These are phyloP conservation scores for Leishmania major DNA, from an alignment of 208 protist genomes.

Conservation along the genomic window DNA sequence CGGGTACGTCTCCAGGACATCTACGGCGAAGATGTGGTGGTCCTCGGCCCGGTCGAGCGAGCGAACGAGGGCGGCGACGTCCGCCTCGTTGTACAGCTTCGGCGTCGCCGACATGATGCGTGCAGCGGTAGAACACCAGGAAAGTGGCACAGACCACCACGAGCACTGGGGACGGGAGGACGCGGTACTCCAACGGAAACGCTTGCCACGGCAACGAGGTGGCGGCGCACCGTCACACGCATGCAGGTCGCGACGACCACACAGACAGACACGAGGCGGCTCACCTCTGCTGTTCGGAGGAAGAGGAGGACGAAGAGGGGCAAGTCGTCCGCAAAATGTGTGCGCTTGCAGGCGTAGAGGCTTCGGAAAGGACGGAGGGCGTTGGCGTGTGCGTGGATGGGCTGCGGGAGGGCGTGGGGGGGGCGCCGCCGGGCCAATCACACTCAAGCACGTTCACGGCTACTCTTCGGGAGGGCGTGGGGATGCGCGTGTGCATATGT, in stretches of 20 bases:
- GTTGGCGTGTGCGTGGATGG: not conserved
- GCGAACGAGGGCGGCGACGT: slow-evolving; percentile 68
- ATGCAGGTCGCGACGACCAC: not conserved
- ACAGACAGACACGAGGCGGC: not conserved
- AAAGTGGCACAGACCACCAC: not conserved
- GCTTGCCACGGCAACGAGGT: not conserved
- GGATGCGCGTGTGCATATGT: not conserved
- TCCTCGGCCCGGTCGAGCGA: slow-evolving; percentile 75
- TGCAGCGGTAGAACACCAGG: not conserved
- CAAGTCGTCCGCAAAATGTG: not conserved
- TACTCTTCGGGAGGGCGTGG: not conserved
- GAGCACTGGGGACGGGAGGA: not conserved
- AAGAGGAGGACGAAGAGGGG: not conserved
- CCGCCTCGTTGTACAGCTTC: slow-evolving; percentile 58
- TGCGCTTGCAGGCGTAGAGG: not conserved
- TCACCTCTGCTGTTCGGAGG: not conserved
- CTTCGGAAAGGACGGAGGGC: not conserved
- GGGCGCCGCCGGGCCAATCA: not conserved
- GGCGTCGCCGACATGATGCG: not conserved
- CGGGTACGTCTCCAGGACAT: slow-evolving; percentile 79
- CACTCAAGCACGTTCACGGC: not conserved
- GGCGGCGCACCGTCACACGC: not conserved
- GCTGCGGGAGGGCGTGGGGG: not conserved
- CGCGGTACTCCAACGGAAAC: not conserved
- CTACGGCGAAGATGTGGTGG: slow-evolving; percentile 74